Evolutionary conservation across 2,329 filamentous ascomycete species (phyloP).

Genomic region (Biscogniauxia sp.): DNA sequence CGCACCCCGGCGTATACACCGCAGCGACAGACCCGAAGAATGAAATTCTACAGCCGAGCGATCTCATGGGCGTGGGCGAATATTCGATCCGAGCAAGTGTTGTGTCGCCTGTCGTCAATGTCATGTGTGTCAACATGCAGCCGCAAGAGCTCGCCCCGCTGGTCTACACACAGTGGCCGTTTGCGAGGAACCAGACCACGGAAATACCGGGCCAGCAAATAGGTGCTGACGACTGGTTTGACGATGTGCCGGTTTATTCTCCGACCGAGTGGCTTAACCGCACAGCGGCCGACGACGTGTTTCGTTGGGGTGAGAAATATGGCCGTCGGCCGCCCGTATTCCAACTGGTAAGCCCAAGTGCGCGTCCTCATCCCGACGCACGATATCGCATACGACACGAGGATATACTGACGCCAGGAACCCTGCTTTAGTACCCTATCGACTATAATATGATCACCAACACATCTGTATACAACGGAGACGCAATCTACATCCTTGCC

Average conservation of each 20-base stretch:
- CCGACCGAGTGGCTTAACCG: constrained; percentile 46
- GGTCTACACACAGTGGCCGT: constrained; percentile 61
- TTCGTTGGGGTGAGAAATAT: constrained; percentile 60
- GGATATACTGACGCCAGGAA: constrained; percentile 3
- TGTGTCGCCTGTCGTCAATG: constrained; percentile 68
- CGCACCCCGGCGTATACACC: constrained; percentile 64
- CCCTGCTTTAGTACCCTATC: constrained; percentile 45
- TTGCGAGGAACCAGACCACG: constrained; percentile 34
- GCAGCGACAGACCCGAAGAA: constrained; percentile 63
- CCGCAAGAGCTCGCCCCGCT: constrained; percentile 59
- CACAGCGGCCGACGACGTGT: constrained; percentile 67
- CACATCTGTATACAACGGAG: constrained; percentile 39
- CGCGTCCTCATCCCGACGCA: constrained; percentile 21
- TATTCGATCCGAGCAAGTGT: constrained; percentile 68
- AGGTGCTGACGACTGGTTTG: constrained; percentile 37
- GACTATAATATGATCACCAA: constrained; percentile 68
- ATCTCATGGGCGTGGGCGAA: constrained; percentile 63
- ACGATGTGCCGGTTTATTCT: constrained; percentile 34
- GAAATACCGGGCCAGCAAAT: constrained; percentile 34
- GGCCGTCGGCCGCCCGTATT: constrained; percentile 53
- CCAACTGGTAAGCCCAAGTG: constrained; percentile 40
- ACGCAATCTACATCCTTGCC: constrained; percentile 65
- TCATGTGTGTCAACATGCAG: constrained; percentile 68
- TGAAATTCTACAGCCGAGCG: constrained; percentile 65
- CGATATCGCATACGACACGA: neutral